Evolutionary conservation across 2,329 filamentous ascomycete genomes (phyloP).

Genomic region (Trichoderma koningiopsis): DNA sequence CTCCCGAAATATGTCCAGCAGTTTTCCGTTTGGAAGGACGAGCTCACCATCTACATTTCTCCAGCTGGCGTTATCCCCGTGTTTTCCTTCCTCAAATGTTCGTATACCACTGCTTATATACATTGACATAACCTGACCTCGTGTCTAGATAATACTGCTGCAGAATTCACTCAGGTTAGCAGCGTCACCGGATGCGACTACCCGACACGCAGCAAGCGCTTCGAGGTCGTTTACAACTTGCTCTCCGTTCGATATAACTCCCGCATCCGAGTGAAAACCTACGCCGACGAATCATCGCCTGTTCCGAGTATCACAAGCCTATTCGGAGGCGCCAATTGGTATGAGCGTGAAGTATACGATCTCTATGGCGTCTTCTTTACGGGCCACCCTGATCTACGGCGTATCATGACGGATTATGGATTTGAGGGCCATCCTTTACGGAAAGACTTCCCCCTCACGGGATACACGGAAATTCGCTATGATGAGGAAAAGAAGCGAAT

Average conservation of each 20-base stretch:
- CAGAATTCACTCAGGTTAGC: constrained; percentile 92
- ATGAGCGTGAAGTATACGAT: constrained; percentile 97
- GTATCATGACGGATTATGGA: constrained; percentile 99
- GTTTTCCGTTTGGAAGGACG: constrained; percentile 99
- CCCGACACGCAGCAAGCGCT: constrained; percentile 91
- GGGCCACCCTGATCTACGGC: constrained; percentile 89
- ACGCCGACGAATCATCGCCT: constrained; percentile 92
- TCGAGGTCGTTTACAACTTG: constrained; percentile 97
- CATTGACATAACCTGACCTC: background rate
- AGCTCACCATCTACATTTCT: constrained; percentile 90
- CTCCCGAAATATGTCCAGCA: constrained; percentile 98
- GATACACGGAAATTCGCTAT: constrained; percentile 96
- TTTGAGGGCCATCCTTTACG: constrained; percentile 97
- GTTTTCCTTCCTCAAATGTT: constrained; percentile 88
- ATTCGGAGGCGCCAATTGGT: constrained; percentile 98
- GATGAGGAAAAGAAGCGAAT: constrained; percentile 99
- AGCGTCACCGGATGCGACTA: constrained; percentile 95
- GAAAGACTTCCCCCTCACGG: constrained; percentile 97
- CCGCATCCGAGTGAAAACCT: constrained; percentile 96
- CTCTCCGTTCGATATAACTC: constrained; percentile 95
- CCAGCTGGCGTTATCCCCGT: constrained; percentile 87
- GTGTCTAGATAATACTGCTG: constrained; percentile 80
- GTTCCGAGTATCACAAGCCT: constrained; percentile 85
- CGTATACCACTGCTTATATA: constrained; percentile 28
- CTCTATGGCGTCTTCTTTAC: constrained; percentile 96